Conservation (phyloP, 768 basidiomycete species). For the Termitomyces sp. region DNA sequence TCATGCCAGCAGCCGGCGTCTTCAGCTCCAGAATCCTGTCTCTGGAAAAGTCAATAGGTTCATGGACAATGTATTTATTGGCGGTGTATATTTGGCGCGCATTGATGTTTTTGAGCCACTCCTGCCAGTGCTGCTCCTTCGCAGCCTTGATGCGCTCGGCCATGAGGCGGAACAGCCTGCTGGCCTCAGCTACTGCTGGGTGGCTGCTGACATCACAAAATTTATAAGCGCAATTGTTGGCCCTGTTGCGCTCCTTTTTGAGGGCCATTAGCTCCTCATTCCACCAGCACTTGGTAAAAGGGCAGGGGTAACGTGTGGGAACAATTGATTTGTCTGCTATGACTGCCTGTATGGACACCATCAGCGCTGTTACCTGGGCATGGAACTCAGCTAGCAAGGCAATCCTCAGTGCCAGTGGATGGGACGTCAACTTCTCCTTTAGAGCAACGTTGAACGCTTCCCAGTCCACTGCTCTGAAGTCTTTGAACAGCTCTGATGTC, state of each 20-base stretch:
- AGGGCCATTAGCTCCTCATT: neutral
- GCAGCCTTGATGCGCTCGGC: neutral
- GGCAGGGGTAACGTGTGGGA: neutral
- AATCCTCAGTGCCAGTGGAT: no score
- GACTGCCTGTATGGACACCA: neutral
- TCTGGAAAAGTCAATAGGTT: neutral
- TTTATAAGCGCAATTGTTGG: no score
- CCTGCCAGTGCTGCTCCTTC: neutral
- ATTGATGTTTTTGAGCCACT: neutral
- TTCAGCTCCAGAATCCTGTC: neutral
- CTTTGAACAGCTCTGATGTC: neutral
- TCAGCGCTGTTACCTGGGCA: no score
- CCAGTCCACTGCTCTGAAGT: neutral
- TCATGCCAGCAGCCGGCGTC: no score
- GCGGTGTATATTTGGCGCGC: neutral
- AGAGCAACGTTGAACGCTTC: neutral
- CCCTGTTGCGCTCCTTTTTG: neutral
- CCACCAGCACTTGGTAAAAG: neutral
- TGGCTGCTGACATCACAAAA: neutral
- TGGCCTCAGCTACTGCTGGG: no score
- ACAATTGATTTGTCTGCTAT: neutral
- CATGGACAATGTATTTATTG: neutral
- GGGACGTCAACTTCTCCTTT: neutral
- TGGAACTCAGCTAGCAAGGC: no score
- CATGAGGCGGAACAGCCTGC: neutral